phyloP scores from a whole-genome alignment of 2,329 filamentous ascomycete genomes.

The Hymenoscyphus repandus region DNA sequence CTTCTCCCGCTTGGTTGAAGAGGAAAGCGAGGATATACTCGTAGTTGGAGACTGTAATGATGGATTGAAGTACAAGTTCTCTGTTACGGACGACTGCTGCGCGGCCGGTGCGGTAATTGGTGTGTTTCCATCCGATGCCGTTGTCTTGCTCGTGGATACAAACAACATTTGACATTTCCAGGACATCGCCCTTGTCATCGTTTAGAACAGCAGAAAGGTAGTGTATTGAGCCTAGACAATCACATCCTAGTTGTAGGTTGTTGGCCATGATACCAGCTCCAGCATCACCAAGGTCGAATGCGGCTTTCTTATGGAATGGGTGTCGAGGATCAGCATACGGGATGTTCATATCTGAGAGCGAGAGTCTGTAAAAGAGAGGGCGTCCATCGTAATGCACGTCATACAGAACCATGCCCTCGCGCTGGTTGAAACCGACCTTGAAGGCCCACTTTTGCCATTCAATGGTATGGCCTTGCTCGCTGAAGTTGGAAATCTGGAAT shows the following conservation, averaged over 20 bases:
- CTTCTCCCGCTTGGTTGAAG: constrained; percentile 65
- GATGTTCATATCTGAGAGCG: constrained; percentile 59
- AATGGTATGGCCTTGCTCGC: constrained; percentile 48
- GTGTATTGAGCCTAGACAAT: constrained; percentile 65
- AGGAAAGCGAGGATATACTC: constrained; percentile 69
- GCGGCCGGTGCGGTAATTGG: constrained; percentile 59
- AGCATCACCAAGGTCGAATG: constrained; percentile 65
- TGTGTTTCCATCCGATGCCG: constrained; percentile 65
- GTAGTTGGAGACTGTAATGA: constrained; percentile 68
- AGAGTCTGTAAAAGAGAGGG: constrained; percentile 62
- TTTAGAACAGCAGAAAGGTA: constrained; percentile 56
- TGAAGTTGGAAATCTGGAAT: constrained; percentile 47
- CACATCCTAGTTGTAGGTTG: constrained; percentile 63
- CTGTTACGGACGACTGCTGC: constrained; percentile 59
- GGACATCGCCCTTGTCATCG: constrained; percentile 53
- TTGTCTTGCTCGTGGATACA: constrained; percentile 68
- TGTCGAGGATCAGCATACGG: constrained; percentile 59
- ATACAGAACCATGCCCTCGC: constrained; percentile 64
- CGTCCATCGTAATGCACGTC: constrained; percentile 59
- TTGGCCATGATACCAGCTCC: constrained; percentile 64
- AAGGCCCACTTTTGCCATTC: constrained; percentile 64
- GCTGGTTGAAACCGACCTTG: constrained; percentile 55
- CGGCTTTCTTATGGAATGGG: constrained; percentile 64
- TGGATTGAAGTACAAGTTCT: constrained; percentile 63
- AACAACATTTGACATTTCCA: constrained; percentile 59